These are phyloP conservation scores for Abortiporus biennis DNA, from an alignment of 1,284 basidiomycete species.

Conservation along the genomic window DNA sequence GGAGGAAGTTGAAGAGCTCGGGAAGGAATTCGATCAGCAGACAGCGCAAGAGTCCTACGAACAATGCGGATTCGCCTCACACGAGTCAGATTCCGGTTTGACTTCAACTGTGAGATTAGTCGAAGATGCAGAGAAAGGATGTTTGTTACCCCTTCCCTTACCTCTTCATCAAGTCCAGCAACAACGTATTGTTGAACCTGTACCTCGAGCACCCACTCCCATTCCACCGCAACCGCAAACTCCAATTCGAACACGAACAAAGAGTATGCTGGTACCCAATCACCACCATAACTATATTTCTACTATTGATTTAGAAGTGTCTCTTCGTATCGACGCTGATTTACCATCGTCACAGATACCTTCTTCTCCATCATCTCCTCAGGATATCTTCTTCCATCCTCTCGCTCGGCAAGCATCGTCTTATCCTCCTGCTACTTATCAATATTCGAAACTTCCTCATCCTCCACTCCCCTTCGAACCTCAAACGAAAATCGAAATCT, in stretches of 20 bases:
- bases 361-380: not conserved
- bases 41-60: not conserved
- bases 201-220: not conserved
- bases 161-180: no score
- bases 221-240: not conserved
- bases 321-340: not conserved
- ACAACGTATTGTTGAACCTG: no score
- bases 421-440: no score
- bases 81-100: not conserved
- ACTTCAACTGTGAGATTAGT: conserved; percentile 1
- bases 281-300: not conserved
- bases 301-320: not conserved
- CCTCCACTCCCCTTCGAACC: not conserved
- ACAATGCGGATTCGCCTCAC: not conserved
- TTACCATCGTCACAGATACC: not conserved
- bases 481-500: conserved; percentile 7
- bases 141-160: not conserved
- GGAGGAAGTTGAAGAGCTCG: not conserved
- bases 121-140: conserved; percentile 7
- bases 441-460: not conserved
- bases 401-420: not conserved
- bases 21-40: not conserved
- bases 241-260: not conserved
- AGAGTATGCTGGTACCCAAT: not conserved
- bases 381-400: not conserved